Conservation (phyloP, 1,139 yeast species). For the Blastobotrys petasosporus region DNA sequence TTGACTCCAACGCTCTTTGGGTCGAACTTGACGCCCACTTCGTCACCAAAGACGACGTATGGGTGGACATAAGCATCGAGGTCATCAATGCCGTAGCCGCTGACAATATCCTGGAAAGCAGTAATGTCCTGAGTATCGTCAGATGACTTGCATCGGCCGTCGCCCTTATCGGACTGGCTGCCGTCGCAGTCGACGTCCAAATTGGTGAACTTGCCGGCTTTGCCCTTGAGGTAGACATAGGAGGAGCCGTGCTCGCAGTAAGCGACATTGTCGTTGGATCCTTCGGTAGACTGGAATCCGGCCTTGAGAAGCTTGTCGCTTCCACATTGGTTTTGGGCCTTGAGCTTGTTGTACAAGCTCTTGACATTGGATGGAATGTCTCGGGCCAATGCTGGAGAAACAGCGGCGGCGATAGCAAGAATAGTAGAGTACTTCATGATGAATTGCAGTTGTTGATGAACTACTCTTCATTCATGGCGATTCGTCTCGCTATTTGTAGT, state of each 20-base stretch:
- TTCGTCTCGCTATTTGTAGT: too few relatives aligned
- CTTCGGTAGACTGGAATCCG: conserved; percentile 9
- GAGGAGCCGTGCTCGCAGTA: conserved; percentile 6
- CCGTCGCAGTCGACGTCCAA: conserved; percentile 17
- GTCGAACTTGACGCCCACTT: conserved; percentile 8
- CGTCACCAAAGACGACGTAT: conserved; percentile 15
- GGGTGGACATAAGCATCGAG: conserved; percentile 10
- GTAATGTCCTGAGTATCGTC: conserved; percentile 11
- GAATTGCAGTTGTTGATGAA: too few relatives aligned
- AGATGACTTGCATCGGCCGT: conserved; percentile 8
- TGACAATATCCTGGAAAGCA: conserved; percentile 3
- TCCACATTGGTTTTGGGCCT: conserved; percentile 1
- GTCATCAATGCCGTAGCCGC: conserved; percentile 7
- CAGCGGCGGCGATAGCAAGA: too few relatives aligned
- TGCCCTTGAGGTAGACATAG: conserved; percentile 4
- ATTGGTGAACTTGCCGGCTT: conserved; percentile 7
- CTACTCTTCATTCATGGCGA: too few relatives aligned
- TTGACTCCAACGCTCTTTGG: conserved; percentile 9
- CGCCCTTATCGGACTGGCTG: conserved; percentile 5
- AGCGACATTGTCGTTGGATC: conserved; percentile 1
- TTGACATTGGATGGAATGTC: conserved; percentile 6
- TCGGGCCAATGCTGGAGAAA: not conserved
- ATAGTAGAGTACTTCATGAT: too few relatives aligned
- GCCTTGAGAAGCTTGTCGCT: conserved; percentile 4
- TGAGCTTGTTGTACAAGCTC: conserved; percentile 5